phyloP scores from a whole-genome alignment of 306 rosid species.

The Glycine latifolia region DNA sequence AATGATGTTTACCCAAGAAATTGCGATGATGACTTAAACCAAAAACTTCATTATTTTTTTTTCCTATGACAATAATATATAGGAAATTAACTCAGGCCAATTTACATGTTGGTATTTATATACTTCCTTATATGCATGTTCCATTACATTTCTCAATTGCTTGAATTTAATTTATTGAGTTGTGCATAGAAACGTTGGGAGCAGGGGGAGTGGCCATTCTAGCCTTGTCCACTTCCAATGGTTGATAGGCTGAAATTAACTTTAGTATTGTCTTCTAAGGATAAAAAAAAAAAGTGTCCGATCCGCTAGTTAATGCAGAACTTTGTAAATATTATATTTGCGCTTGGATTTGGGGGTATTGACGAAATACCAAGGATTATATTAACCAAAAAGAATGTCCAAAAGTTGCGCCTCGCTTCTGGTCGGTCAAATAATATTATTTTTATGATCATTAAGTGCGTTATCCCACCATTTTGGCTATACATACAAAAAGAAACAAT shows the following conservation, averaged over 20 bases:
- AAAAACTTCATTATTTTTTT: not conserved
- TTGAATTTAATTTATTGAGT: not conserved
- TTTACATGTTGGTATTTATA: not conserved
- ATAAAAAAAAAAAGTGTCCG: slow-evolving; percentile 40
- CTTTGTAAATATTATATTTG: not conserved
- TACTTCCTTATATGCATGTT: not conserved
- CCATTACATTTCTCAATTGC: not conserved
- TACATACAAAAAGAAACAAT: too few species aligned
- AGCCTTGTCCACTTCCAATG: slow-evolving; percentile 42
- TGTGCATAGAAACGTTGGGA: slow-evolving; percentile 14
- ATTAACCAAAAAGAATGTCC: slow-evolving; percentile 44
- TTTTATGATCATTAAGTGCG: too few species aligned
- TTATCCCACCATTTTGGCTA: too few species aligned
- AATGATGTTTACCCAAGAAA: not conserved
- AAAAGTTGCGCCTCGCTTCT: slow-evolving; percentile 2
- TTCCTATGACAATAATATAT: not conserved
- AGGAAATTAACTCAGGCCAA: not conserved
- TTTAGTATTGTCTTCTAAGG: slow-evolving; percentile 8
- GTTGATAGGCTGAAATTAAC: slow-evolving; percentile 9
- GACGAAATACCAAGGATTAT: slow-evolving; percentile 42
- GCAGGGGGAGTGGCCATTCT: slow-evolving; percentile 51
- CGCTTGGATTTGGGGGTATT: slow-evolving; percentile 32
- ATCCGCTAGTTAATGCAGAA: not conserved
- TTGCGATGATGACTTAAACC: not conserved
- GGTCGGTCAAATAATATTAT: too few species aligned